Evolutionary conservation across 2,329 filamentous ascomycete genomes (phyloP).

Genomic region (Gremmenia infestans): DNA sequence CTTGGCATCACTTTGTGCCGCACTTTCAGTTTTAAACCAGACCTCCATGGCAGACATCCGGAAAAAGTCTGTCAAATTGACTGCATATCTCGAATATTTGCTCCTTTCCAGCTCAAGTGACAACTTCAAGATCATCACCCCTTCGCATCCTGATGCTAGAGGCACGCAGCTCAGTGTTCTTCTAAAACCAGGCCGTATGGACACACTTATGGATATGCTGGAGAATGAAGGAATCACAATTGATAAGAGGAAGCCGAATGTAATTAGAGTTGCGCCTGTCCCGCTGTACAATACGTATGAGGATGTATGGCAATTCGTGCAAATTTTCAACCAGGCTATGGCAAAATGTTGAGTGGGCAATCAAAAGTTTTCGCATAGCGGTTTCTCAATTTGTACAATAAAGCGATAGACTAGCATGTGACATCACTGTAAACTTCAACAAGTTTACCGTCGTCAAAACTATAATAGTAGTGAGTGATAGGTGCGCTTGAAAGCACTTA

Average conservation of each 20-base stretch:
- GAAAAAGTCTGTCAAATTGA: slow-evolving; percentile 66
- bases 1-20: slow-evolving; percentile 67
- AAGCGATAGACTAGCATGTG: no score
- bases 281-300: slow-evolving; percentile 78
- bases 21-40: slow-evolving; percentile 67
- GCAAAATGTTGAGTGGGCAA: slow-evolving; percentile 10
- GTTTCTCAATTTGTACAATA: no score
- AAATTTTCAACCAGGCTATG: slow-evolving; percentile 39
- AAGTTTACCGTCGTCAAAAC: no score
- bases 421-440: no score
- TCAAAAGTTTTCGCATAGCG: not conserved
- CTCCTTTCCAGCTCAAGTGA: slow-evolving; percentile 40
- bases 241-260: slow-evolving; percentile 80
- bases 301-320: slow-evolving; percentile 61
- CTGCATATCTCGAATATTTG: slow-evolving; percentile 69
- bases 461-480: no score
- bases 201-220: slow-evolving; percentile 58
- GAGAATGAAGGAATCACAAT: slow-evolving; percentile 67
- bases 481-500: no score
- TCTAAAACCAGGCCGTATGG: slow-evolving; percentile 63
- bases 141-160: slow-evolving; percentile 21
- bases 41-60: slow-evolving; percentile 66
- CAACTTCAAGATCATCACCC: slow-evolving; percentile 41
- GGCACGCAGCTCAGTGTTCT: slow-evolving; percentile 65
- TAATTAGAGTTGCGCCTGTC: slow-evolving; percentile 77